Evolutionary conservation across 495 filamentous ascomycete species (phyloP).

Genomic region (Mytilinidion resinicola): DNA sequence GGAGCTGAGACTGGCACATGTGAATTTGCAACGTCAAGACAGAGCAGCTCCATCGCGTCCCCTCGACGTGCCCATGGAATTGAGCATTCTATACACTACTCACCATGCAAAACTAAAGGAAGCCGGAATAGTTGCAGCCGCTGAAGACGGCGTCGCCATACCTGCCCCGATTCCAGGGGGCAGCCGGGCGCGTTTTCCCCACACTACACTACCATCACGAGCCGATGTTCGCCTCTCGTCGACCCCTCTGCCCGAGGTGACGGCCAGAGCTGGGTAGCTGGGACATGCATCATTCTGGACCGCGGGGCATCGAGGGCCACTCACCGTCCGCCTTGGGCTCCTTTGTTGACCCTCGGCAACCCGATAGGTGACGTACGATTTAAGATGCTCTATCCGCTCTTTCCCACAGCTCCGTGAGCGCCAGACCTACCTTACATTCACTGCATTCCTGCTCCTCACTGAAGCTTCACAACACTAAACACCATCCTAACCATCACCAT

Average conservation of each 20-base stretch:
- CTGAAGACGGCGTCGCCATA: no score
- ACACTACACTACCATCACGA: conserved; percentile 1
- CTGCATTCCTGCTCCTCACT: neutral
- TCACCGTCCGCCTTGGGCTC: neutral
- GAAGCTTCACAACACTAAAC: neutral
- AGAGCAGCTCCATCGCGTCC: no score
- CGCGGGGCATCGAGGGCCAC: neutral
- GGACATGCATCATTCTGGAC: neutral
- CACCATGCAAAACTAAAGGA: no score
- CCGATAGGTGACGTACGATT: neutral
- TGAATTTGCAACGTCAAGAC: no score
- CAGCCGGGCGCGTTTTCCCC: neutral
- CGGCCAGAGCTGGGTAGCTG: neutral
- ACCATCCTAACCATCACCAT: conserved; percentile 13
- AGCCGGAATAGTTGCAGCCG: no score
- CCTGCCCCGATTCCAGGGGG: no score
- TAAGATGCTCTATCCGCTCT: neutral
- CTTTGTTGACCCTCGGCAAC: conserved; percentile 5
- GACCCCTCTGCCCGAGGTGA: conserved; percentile 1
- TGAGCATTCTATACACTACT: no score
- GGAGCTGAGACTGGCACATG: no score
- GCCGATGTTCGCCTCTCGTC: neutral
- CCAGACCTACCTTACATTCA: neutral
- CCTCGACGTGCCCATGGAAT: no score
- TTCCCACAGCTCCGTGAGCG: neutral